phyloP scores from a whole-genome alignment of 192 early-diverging fungal species.

The Backusella macrospora region DNA sequence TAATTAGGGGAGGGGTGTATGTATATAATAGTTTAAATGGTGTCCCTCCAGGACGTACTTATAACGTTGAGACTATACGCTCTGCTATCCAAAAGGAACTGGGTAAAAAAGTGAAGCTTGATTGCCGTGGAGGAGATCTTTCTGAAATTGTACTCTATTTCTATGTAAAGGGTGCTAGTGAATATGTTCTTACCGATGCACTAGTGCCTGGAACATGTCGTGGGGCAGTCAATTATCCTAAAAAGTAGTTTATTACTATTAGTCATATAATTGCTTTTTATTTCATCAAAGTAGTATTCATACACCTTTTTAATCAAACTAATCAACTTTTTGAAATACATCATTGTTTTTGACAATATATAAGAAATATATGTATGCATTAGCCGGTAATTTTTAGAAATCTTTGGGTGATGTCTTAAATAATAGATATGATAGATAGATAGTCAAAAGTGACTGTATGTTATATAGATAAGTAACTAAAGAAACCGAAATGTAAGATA shows the following conservation, averaged over 20 bases:
- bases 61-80: conserved; percentile 44
- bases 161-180: conserved; percentile 40
- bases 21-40: conserved; percentile 34
- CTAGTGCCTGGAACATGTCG: conserved; percentile 31
- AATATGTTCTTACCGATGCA: conserved; percentile 43
- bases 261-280: background rate
- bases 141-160: conserved; percentile 51
- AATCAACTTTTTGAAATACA: too few relatives aligned
- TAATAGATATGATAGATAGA: too few relatives aligned
- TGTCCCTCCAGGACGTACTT: conserved; percentile 52
- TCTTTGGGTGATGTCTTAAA: too few relatives aligned
- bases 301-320: too few relatives aligned
- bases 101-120: conserved; percentile 46
- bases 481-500: too few relatives aligned
- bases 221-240: conserved; percentile 36
- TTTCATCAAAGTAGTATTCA: background rate
- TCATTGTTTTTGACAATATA: too few relatives aligned
- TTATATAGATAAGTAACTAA: too few relatives aligned
- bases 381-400: too few relatives aligned
- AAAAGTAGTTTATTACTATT: conserved; percentile 22
- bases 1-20: background rate
- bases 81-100: conserved; percentile 45
- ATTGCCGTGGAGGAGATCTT: conserved; percentile 43
- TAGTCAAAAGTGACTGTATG: too few relatives aligned
- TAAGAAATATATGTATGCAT: too few relatives aligned